Base-by-base conservation (phyloP, 139 green algal genomes). In the Closterium sp. region DNA sequence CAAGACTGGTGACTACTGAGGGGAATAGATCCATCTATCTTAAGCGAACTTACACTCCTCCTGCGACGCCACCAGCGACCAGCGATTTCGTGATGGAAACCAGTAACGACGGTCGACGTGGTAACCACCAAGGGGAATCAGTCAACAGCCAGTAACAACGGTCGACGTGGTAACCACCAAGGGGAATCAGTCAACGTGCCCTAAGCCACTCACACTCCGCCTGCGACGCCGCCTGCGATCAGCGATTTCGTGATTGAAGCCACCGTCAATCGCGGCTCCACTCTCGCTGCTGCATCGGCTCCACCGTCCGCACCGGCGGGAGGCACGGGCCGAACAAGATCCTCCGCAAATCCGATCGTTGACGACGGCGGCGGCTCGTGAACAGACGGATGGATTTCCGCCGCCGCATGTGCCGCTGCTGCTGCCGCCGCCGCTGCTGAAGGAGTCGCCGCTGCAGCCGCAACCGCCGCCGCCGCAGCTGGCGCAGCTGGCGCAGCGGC, bases 1-100 rank as follows among this genome's bases (percentile, higher is more conserved):
- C 9, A 21, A 89, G 25, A 76, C 55, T 76, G 55, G 55, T 21
- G 19, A 89, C 30, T 12, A 89, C 36, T 84, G 10, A 6, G 86
- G 0, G 7, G 23, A n/a, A 19, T 33, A 66, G 0, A 89, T 81
- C n/a, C 25, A 5, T 81, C 21, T 81, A 10, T 12, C 16, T 10
- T 86, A 30, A 21, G 28, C 33, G 21, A n/a, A 91, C 89, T 91
- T 36, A 91, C 89, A 91, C 89, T 33, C 89, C 89, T n/a, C 89
- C 89, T 89, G 89, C 89, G 28, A 91, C 64, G 38, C 89, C 89
- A 33, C 89, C 89, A 21, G 89, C 89, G 34, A 91, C 12, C 38
- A 91, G 83, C 12, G 88, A 91, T 35, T 91, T 91, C n/a, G n/a
- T n/a, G n/a, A n/a, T n/a, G n/a, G n/a, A n/a, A n/a, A n/a, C n/a